A percentile compares a stretch with the other conserved stretches of the same genome.
Evolutionary conservation across 345 rosid species (phyloP).

Genomic region (Raphanus raphanistrum): DNA sequence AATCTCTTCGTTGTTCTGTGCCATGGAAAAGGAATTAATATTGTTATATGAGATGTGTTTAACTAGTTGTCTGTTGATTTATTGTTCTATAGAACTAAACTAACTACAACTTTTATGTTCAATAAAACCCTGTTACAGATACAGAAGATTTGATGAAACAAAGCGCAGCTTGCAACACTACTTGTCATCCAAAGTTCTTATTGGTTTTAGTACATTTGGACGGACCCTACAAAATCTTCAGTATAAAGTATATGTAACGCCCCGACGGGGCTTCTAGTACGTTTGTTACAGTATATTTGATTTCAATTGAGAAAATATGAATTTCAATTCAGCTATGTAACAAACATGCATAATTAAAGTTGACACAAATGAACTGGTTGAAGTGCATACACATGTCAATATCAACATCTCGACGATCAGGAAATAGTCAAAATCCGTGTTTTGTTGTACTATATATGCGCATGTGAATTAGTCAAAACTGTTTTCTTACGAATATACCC

Average conservation of each 20-base stretch:
- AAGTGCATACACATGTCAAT: neutral
- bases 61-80: neutral
- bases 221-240: neutral
- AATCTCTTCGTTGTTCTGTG: slow-evolving; percentile 20
- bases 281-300: neutral
- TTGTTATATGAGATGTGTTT: neutral
- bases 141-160: neutral
- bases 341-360: neutral
- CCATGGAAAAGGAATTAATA: slow-evolving; percentile 1
- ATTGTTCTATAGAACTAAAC: neutral
- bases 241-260: neutral
- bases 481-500: neutral
- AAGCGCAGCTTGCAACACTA: neutral
- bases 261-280: no score
- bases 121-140: neutral
- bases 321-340: neutral
- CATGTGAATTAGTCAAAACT: neutral
- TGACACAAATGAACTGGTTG: neutral
- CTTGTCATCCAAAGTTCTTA: neutral
- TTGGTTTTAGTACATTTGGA: neutral
- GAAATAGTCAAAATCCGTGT: neutral
- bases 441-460: neutral
- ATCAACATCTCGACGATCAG: neutral
- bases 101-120: neutral
- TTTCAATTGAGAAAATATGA: neutral